phyloP scores from a whole-genome alignment of 805 yeast species.

The Candida suzukii region DNA sequence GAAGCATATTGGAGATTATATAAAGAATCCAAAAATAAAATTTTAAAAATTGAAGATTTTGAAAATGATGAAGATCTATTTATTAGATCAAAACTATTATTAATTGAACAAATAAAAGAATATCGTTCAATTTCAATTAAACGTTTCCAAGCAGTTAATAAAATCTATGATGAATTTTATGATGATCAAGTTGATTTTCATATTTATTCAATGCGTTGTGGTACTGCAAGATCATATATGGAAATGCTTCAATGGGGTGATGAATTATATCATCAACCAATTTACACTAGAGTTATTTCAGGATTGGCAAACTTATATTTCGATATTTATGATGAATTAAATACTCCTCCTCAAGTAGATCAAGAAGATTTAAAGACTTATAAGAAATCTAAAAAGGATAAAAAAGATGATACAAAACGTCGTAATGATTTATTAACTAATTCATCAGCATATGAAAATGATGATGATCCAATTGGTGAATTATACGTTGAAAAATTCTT shows the following conservation, averaged over 20 bases:
- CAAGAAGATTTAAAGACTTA: conserved; percentile 6
- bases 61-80: conserved; percentile 19
- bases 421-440: conserved; percentile 45
- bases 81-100: conserved; percentile 27
- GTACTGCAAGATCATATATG: conserved; percentile 79
- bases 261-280: conserved; percentile 57
- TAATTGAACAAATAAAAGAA: conserved; percentile 37
- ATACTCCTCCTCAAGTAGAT: background rate
- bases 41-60: conserved; percentile 2
- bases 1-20: conserved; percentile 69
- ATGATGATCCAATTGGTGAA: conserved; percentile 56
- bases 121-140: conserved; percentile 71
- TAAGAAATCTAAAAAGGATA: conserved; percentile 42
- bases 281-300: conserved; percentile 59
- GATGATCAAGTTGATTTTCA: conserved; percentile 94
- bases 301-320: conserved; percentile 59
- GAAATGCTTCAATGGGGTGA: conserved; percentile 83
- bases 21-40: conserved; percentile 21
- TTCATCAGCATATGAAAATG: conserved; percentile 33
- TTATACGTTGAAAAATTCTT: conserved; percentile 22
- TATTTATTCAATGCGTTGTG: conserved; percentile 82
- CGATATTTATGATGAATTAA: conserved; percentile 23
- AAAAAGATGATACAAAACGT: conserved; percentile 50
- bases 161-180: conserved; percentile 61
- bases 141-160: conserved; percentile 60